Conservation (phyloP, 306 rosid species). For the Lotus japonicus region DNA sequence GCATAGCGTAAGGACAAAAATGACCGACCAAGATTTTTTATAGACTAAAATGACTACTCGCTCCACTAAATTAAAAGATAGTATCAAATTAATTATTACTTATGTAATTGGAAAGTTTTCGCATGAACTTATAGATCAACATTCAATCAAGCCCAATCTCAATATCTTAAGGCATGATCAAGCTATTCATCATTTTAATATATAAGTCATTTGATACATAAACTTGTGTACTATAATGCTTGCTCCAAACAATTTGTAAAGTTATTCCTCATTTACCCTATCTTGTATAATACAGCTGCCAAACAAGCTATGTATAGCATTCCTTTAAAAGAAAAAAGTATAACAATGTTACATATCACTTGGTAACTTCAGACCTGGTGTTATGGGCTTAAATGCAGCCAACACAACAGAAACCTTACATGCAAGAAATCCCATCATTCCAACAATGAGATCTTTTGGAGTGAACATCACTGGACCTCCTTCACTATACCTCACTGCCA, state of each 20-base stretch:
- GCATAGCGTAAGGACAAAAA: too few relatives aligned
- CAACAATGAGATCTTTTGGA: constrained; percentile 60
- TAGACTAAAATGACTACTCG: too few relatives aligned
- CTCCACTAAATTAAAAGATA: too few relatives aligned
- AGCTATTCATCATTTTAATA: neutral
- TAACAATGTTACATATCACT: constrained; percentile 29
- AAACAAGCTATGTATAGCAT: neutral
- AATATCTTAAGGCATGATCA: neutral
- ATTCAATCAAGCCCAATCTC: neutral
- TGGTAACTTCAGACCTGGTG: constrained; percentile 33
- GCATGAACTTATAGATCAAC: too few relatives aligned
- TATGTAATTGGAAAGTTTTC: too few relatives aligned
- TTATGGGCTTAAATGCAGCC: constrained; percentile 74
- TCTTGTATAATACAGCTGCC: neutral
- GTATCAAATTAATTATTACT: too few relatives aligned
- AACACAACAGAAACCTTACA: constrained; percentile 73
- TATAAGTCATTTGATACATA: neutral
- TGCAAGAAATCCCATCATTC: constrained; percentile 79
- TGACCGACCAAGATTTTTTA: too few relatives aligned
- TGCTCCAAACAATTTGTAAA: neutral
- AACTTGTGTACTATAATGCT: neutral
- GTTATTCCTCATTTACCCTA: neutral
- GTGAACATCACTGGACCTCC: constrained; percentile 45
- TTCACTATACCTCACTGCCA: constrained; percentile 39
- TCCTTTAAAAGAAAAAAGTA: neutral